Conservation (phyloP, 352 stramenopile genomes). For the Phytophthora fragariae region DNA sequence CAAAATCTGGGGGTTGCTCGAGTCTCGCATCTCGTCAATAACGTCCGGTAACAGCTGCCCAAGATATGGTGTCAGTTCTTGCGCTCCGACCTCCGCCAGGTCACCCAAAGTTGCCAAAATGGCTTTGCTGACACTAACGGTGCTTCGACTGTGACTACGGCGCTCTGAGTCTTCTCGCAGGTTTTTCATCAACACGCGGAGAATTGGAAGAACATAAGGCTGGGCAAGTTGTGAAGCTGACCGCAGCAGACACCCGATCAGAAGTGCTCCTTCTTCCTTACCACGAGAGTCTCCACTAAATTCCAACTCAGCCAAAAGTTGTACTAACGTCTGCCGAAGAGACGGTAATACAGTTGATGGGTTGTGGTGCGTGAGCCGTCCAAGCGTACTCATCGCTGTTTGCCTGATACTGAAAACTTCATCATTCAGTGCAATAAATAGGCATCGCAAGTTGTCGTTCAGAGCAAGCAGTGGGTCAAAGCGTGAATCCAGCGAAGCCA, state of each 20-base stretch:
- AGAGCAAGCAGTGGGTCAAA: constrained; percentile 85
- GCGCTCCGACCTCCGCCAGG: constrained; percentile 77
- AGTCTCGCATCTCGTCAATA: constrained; percentile 88
- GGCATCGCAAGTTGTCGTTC: constrained; percentile 84
- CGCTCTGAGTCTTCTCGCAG: constrained; percentile 81
- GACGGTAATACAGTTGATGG: constrained; percentile 83
- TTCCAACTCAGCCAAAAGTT: constrained; percentile 87
- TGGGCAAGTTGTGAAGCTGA: constrained; percentile 83
- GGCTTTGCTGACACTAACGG: constrained; percentile 83
- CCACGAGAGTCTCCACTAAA: constrained; percentile 84
- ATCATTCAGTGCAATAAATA: constrained; percentile 91
- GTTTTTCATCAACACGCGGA: constrained; percentile 90
- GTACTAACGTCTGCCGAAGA: constrained; percentile 85
- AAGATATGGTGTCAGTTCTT: constrained; percentile 85
- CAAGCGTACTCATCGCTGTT: constrained; percentile 89
- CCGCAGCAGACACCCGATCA: constrained; percentile 83
- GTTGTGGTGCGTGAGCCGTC: constrained; percentile 87
- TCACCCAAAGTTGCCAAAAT: constrained; percentile 86
- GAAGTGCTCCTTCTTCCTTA: constrained; percentile 84
- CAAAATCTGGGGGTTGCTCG: constrained; percentile 86
- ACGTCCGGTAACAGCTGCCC: constrained; percentile 88
- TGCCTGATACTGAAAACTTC: constrained; percentile 90
- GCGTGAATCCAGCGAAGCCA: constrained; percentile 80
- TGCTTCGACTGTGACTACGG: constrained; percentile 77
- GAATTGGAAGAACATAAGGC: constrained; percentile 86